Evolutionary conservation across 1,284 basidiomycete genomes (phyloP).

Genomic region (Fistulinella cinereoalba): DNA sequence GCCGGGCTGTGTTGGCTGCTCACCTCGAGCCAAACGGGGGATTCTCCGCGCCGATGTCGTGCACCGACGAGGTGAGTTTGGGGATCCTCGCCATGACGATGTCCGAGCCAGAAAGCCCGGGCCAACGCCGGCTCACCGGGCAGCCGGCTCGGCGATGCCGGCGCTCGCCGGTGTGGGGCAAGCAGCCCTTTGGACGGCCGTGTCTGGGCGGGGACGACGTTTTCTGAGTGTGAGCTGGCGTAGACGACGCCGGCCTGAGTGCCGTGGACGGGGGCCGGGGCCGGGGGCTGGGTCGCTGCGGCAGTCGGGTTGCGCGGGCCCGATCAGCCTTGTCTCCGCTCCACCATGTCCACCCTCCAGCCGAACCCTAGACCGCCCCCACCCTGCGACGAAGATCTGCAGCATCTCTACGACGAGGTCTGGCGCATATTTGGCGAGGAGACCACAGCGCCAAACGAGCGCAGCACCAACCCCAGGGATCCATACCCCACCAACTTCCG

Average conservation of each 20-base stretch:
- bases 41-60: slow-evolving; percentile 52
- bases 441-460: slow-evolving; percentile 23
- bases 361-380: slow-evolving; percentile 37
- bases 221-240: too few relatives aligned
- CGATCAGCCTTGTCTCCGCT: slow-evolving; percentile 13
- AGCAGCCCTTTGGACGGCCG: too few relatives aligned
- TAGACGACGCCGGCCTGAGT: too few relatives aligned
- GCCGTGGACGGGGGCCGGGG: too few relatives aligned
- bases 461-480: slow-evolving; percentile 18
- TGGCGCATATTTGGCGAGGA: slow-evolving; percentile 61
- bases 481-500: slow-evolving; percentile 21
- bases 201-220: too few relatives aligned
- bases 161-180: too few relatives aligned
- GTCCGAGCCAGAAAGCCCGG: too few relatives aligned
- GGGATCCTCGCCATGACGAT: slow-evolving; percentile 21
- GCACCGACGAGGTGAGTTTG: slow-evolving; percentile 58
- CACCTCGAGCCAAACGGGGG: slow-evolving; percentile 73
- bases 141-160: too few relatives aligned
- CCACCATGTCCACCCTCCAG: slow-evolving; percentile 30
- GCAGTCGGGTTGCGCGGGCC: too few relatives aligned
- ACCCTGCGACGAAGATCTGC: slow-evolving; percentile 64
- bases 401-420: slow-evolving; percentile 68
- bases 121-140: too few relatives aligned
- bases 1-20: slow-evolving; percentile 5
- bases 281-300: too few relatives aligned